Evolutionary conservation across 495 filamentous ascomycete genomes (phyloP).

Genomic region (Trichoderma reesei): DNA sequence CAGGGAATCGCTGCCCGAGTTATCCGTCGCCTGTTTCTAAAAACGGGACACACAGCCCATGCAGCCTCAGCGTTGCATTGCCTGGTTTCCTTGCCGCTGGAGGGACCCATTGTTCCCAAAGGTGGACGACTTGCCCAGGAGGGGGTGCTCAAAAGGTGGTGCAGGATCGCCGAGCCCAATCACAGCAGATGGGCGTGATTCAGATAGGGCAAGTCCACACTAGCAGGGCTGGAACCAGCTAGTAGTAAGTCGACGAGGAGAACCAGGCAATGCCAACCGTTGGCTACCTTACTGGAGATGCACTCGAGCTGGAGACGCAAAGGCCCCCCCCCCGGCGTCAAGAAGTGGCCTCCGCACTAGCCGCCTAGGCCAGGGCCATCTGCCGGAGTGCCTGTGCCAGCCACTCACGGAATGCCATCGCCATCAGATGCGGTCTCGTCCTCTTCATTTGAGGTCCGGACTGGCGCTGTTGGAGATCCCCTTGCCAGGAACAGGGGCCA

Average conservation of each 20-base stretch:
- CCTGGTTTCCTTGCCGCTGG: too few relatives aligned
- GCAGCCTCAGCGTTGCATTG: conserved; percentile 2
- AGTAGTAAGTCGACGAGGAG: neutral
- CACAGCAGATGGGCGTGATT: neutral
- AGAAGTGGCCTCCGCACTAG: conserved; percentile 1
- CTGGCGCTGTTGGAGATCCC: neutral
- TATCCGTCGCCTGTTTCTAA: conserved; percentile 6
- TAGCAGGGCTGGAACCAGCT: neutral
- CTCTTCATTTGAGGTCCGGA: conserved; percentile 3
- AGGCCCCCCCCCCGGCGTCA: neutral
- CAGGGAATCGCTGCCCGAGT: neutral
- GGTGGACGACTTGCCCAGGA: neutral
- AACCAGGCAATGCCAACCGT: neutral
- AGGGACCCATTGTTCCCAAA: neutral
- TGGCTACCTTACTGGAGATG: too few relatives aligned
- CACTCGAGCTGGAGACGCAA: neutral
- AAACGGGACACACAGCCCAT: neutral
- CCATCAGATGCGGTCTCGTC: neutral
- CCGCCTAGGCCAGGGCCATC: neutral
- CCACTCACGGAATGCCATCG: neutral
- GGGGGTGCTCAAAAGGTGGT: too few relatives aligned
- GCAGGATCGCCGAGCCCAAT: conserved; percentile 2
- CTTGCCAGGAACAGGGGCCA: neutral
- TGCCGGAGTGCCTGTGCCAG: neutral
- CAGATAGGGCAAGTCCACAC: conserved; percentile 3